These are phyloP conservation scores for Dothistroma septosporum DNA, from an alignment of 2,329 filamentous ascomycete species.

Conservation along the genomic window DNA sequence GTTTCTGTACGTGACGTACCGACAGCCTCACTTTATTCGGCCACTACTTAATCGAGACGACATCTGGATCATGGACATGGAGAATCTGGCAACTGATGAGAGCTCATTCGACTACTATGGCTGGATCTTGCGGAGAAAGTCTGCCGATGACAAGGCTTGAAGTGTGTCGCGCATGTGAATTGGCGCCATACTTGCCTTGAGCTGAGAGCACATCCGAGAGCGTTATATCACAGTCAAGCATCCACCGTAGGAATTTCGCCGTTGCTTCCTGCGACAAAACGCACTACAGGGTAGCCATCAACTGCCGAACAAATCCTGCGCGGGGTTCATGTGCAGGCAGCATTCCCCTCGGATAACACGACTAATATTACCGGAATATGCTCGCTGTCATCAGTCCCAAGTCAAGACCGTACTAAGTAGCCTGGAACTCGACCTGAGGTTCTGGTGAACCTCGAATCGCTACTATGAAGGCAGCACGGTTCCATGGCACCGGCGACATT, in stretches of 20 bases:
- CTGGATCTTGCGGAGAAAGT: slow-evolving; percentile 49
- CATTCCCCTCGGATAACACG: neutral
- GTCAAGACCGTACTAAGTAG: neutral
- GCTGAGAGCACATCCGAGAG: neutral
- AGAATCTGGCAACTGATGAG: slow-evolving; percentile 38
- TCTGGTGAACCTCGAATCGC: neutral
- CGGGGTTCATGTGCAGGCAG: neutral
- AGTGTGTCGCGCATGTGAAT: neutral
- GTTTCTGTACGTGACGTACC: slow-evolving; percentile 43
- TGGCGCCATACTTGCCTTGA: neutral
- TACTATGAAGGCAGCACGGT: slow-evolving; percentile 24
- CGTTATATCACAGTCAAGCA: neutral
- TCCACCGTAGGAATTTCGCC: neutral
- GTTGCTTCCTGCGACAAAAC: slow-evolving; percentile 48
- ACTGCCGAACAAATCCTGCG: neutral
- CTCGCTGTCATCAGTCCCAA: neutral
- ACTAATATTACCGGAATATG: neutral
- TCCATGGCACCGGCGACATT: slow-evolving; percentile 20
- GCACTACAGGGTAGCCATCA: neutral
- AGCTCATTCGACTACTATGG: slow-evolving; percentile 51
- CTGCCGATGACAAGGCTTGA: neutral
- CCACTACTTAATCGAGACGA: slow-evolving; percentile 44
- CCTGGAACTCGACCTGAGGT: neutral
- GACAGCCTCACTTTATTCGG: slow-evolving; percentile 54
- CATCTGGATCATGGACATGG: slow-evolving; percentile 45